Conservation (phyloP, 2,329 filamentous ascomycete genomes). For the Neofusicoccum laricinum region DNA sequence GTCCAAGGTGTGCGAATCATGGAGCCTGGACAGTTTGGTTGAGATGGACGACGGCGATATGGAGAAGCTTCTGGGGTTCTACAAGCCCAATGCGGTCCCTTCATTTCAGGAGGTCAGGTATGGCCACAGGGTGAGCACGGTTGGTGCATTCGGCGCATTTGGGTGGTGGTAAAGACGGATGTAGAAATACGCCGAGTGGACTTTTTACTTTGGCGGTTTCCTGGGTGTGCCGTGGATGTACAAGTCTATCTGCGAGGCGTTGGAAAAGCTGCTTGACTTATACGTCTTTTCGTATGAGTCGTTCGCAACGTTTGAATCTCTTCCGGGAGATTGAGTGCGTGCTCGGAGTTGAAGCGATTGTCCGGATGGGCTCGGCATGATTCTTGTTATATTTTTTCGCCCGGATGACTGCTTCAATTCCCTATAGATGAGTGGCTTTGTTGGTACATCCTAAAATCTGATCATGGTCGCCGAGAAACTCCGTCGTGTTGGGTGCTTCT, state of each 20-base stretch:
- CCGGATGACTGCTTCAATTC: too few species aligned
- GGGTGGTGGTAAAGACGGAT: constrained; percentile 29
- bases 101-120: constrained; percentile 41
- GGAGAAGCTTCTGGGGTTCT: constrained; percentile 76
- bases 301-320: too few species aligned
- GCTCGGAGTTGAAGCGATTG: too few species aligned
- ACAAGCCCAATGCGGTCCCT: constrained; percentile 49
- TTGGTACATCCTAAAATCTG: too few species aligned
- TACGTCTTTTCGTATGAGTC: background rate
- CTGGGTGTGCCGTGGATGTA: background rate
- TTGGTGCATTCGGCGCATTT: constrained; percentile 48
- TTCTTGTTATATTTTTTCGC: too few species aligned
- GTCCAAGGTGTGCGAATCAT: constrained; percentile 84
- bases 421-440: too few species aligned
- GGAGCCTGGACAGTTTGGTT: constrained; percentile 80
- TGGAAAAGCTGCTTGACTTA: background rate
- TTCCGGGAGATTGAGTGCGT: too few species aligned
- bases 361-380: too few species aligned
- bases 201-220: background rate
- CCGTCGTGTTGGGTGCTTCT: too few species aligned
- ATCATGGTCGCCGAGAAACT: too few species aligned
- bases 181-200: background rate
- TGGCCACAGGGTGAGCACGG: constrained; percentile 37
- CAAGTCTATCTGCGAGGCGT: background rate
- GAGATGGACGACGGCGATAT: constrained; percentile 78